Conservation (phyloP, 2,329 filamentous ascomycete species). For the Leptographium lundbergii region DNA sequence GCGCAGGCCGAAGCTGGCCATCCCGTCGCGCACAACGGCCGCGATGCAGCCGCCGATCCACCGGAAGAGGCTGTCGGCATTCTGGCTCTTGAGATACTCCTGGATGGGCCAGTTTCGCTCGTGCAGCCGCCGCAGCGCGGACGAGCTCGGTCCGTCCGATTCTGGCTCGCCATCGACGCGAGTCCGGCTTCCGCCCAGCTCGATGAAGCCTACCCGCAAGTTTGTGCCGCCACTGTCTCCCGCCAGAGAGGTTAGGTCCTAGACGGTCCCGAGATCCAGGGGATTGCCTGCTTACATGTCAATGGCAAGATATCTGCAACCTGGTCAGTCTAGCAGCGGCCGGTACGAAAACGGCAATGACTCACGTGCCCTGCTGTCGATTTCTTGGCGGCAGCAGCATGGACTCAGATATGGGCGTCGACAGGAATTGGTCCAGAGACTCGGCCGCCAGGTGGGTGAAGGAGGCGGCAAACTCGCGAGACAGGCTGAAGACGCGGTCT, state of each 20-base stretch:
- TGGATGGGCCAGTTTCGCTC: constrained; percentile 65
- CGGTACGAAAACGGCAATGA: constrained; percentile 4
- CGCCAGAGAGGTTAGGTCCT: constrained; percentile 12
- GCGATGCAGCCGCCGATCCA: constrained; percentile 74
- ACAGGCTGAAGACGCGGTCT: constrained; percentile 31
- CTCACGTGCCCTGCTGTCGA: constrained; percentile 35
- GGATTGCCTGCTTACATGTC: constrained; percentile 41
- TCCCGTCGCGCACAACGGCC: constrained; percentile 52
- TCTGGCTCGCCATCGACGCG: background rate
- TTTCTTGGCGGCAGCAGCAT: constrained; percentile 34
- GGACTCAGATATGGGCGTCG: constrained; percentile 48
- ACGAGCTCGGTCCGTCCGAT: background rate
- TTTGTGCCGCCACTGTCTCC: constrained; percentile 51
- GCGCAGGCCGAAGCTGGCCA: constrained; percentile 28
- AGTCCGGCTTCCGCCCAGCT: constrained; percentile 29
- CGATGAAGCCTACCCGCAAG: constrained; percentile 54
- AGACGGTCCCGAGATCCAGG: background rate
- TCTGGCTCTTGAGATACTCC: constrained; percentile 59
- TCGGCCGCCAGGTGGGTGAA: constrained; percentile 39
- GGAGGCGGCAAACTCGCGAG: constrained; percentile 30
- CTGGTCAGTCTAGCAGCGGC: background rate
- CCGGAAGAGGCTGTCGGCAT: constrained; percentile 62
- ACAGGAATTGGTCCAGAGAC: constrained; percentile 42
- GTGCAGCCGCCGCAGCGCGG: constrained; percentile 37
- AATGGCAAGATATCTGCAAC: constrained; percentile 42